These are phyloP conservation scores for Bruguiera sexangula DNA, from an alignment of 345 rosid genomes.

Conservation along the genomic window DNA sequence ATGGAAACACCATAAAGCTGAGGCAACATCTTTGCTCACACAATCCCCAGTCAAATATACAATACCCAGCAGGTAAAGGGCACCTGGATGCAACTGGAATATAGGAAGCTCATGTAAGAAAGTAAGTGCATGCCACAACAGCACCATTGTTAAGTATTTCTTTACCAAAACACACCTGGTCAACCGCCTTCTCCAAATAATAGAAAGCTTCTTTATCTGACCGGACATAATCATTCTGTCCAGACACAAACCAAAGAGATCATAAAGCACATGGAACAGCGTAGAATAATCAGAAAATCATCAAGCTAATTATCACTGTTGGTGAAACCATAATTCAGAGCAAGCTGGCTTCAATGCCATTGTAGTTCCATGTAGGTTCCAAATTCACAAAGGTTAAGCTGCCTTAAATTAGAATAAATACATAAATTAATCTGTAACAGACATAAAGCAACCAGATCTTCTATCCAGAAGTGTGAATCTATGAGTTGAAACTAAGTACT, in stretches of 20 bases:
- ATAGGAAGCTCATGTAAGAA: conserved; percentile 29
- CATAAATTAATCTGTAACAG: neutral
- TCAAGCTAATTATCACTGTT: neutral
- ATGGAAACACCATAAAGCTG: conserved; percentile 94
- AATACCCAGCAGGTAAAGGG: conserved; percentile 84
- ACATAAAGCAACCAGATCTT: neutral
- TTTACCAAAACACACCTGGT: conserved; percentile 53
- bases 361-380: neutral
- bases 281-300: neutral
- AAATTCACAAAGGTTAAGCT: neutral
- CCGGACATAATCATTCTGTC: conserved; percentile 66
- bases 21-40: conserved; percentile 81
- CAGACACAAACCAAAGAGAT: conserved; percentile 6
- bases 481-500: neutral
- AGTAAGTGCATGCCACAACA: conserved; percentile 3
- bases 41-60: conserved; percentile 88
- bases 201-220: conserved; percentile 89
- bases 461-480: neutral
- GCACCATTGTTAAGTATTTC: conserved; percentile 4
- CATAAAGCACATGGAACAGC: neutral
- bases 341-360: neutral
- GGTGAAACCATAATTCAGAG: neutral
- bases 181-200: conserved; percentile 88
- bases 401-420: neutral
- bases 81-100: conserved; percentile 89